Percentiles rank a stretch among this genome's conserved stretches.
These are phyloP conservation scores for Clitoria ternatea DNA, from an alignment of 306 rosid genomes.

Conservation along the genomic window DNA sequence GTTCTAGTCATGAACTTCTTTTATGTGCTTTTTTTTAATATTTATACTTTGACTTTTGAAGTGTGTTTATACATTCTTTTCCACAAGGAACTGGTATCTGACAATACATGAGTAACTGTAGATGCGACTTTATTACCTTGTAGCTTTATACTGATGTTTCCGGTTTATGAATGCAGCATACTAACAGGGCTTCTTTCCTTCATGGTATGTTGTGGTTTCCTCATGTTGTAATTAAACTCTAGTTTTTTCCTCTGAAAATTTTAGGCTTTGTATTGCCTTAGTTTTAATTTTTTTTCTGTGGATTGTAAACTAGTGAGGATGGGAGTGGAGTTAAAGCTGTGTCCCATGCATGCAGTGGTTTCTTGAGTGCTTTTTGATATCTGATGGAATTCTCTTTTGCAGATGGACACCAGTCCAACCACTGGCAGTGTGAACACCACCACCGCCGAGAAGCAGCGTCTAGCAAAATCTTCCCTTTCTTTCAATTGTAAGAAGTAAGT, in stretches of 20 bases:
- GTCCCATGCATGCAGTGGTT: neutral
- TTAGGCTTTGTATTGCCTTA: neutral
- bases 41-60: neutral
- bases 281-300: neutral
- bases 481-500: constrained; percentile 93
- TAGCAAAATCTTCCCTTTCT: constrained; percentile 84
- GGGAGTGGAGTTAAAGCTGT: neutral
- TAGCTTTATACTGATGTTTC: constrained; percentile 34
- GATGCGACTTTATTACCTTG: constrained; percentile 7
- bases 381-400: constrained; percentile 19
- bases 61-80: constrained; percentile 12
- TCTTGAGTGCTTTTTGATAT: neutral
- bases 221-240: constrained; percentile 20
- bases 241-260: neutral
- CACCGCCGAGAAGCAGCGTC: constrained; percentile 75
- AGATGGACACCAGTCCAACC: constrained; percentile 98
- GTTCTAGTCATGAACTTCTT: constrained; percentile 4
- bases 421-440: constrained; percentile 95
- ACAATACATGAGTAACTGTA: constrained; percentile 11
- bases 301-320: neutral
- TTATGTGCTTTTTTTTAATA: neutral
- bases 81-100: neutral
- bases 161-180: constrained; percentile 67
- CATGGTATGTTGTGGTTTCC: constrained; percentile 50
- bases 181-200: constrained; percentile 97